Evolutionary conservation across 2,329 filamentous ascomycete species (phyloP), one percentile per base, ranked within the genome.

Genomic region (Paradendryphiella salina): DNA sequence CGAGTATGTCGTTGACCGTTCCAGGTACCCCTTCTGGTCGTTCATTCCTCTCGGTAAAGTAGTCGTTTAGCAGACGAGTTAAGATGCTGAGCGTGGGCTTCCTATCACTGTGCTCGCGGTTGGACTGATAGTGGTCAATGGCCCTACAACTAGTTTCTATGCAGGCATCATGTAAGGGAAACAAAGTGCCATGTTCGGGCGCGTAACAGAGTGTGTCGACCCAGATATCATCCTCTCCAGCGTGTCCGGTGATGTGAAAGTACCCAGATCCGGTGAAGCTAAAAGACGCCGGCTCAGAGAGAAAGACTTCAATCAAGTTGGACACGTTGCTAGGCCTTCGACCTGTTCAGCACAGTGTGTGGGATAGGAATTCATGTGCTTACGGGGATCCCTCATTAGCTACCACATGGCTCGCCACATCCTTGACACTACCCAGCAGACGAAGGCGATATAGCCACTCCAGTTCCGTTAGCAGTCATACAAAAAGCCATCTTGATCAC

Each of bases 361-460:
- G 17, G 17, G 28, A 18, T 10, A 14, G 18, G 8, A 14, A 18
- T 11, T 14, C 8, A 31, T 15, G 20, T 17, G 26, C 54, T 39
- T 52, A 57, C 53, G 26, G 17, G 23, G 47, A 31, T 29, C 42
- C 29, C 26, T 47, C 46, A 21, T 45, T 55, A 10, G 49, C 59
- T 37, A 63, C 46, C 17, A 38, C 33, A 29, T 57, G 55, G 9
- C 38, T 51, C 8, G 40, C 28, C 7, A 61, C 46, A 37, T 61
- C 54, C 8, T 40, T 38, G 1, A 29, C 26, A 17, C 35, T 48
- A 32, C 62, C 61, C 35, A 69, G 52, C 1, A 70, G 47, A 15
- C 59, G 64, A 20, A 60, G 45, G 14, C 60, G 31, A 31, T 56
- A 58, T 9, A 70, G 42, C 67, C 65, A 70, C 67, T 70, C 36